Evolutionary conservation across 2,329 filamentous ascomycete species (phyloP).

Genomic region (Zasmidium cellare): DNA sequence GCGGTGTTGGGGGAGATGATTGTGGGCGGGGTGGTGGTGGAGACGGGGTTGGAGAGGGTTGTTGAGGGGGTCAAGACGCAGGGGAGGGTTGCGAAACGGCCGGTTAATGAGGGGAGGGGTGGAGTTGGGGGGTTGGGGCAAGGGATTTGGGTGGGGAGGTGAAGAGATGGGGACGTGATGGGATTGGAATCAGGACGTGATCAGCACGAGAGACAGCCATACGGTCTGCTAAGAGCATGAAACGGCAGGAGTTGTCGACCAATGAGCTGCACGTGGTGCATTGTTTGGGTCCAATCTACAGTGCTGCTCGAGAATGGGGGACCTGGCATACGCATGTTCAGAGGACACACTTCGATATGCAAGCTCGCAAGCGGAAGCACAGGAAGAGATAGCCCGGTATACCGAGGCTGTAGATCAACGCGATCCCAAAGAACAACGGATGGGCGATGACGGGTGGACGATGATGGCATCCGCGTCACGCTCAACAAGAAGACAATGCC

Average conservation of each 20-base stretch:
- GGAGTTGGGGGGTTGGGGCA: conserved; percentile 24
- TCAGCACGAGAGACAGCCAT: no score
- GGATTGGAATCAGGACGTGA: background rate
- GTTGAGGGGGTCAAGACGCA: conserved; percentile 77
- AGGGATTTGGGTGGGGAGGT: conserved; percentile 39
- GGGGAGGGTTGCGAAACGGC: conserved; percentile 74
- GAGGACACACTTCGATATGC: no score
- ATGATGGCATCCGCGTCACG: background rate
- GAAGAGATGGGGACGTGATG: conserved; percentile 13
- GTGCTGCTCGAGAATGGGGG: no score
- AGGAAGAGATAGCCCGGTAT: no score
- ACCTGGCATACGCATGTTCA: no score
- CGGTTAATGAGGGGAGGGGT: conserved; percentile 67
- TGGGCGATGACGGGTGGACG: background rate
- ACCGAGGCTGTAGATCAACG: no score
- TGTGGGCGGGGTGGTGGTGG: conserved; percentile 89
- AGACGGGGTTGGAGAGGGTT: conserved; percentile 86
- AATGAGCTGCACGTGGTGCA: no score
- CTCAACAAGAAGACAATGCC: background rate
- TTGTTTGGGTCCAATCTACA: no score
- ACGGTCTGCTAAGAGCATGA: no score
- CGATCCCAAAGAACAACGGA: no score
- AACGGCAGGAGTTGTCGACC: no score
- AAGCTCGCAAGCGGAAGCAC: no score
- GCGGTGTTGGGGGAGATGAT: conserved; percentile 91